Conservation (phyloP, 257 asterid species). For the Solanum verrucosum region DNA sequence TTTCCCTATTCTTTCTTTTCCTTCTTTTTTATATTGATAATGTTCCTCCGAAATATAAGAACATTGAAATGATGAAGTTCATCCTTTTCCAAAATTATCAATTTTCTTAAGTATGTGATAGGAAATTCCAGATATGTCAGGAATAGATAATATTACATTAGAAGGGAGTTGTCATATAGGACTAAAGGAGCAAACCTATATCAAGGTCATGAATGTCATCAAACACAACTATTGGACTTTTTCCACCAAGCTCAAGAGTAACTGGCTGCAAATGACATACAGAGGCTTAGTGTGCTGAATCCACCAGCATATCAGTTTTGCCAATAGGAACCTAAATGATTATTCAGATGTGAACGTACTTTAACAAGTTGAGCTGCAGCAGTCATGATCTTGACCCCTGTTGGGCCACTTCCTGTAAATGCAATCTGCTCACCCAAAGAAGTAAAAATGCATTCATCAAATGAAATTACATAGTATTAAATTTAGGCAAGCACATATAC, state of each 20-base stretch:
- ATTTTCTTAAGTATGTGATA: background rate
- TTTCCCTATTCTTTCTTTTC: background rate
- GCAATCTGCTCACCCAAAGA: constrained; percentile 53
- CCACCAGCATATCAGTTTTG: background rate
- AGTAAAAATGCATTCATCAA: background rate
- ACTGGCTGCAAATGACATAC: constrained; percentile 65
- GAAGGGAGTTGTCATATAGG: background rate
- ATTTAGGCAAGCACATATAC: background rate
- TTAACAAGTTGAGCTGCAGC: constrained; percentile 92
- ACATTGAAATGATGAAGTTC: background rate
- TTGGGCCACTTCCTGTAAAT: constrained; percentile 86
- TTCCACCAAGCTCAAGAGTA: constrained; percentile 97
- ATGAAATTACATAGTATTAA: background rate
- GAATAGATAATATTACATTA: background rate
- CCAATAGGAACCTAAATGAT: background rate
- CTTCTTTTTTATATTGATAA: background rate
- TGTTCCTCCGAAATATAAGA: background rate
- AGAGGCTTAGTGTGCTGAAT: background rate
- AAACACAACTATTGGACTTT: constrained; percentile 94
- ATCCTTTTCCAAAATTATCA: background rate
- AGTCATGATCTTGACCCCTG: constrained; percentile 93
- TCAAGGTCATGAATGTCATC: constrained; percentile 81
- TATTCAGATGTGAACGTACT: constrained; percentile 25
- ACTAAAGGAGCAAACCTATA: constrained; percentile 44
- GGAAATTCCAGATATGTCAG: background rate